Base-by-base conservation (phyloP, 202 grass and related monocot species). In the Elaeis oleifera region DNA sequence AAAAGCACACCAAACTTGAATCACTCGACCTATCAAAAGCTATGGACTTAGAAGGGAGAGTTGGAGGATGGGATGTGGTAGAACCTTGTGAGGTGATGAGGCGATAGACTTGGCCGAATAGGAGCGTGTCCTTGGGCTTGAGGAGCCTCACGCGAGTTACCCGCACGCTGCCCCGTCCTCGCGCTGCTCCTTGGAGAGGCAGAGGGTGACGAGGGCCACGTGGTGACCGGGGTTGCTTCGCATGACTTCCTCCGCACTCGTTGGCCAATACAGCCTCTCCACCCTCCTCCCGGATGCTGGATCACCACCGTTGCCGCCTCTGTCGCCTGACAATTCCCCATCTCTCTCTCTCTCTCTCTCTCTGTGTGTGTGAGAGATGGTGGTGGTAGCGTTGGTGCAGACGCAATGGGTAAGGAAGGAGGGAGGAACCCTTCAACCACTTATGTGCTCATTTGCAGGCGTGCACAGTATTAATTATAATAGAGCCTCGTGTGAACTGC, bases 281-380 rank as follows among this genome's bases (percentile, higher is more conserved):
- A 94, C 85, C 78, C 83, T 99, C 51, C 95, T 51, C 85, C 89
- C 4, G 88, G 88, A 64, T 94, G 89, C 69, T 99, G 88, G 64
- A 99, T 73, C 71, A 94, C 64, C 69, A 87, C 83, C 51, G 81
- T 80, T 14, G 85, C 85, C 50, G 73, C 95, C 75, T 99, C 95
- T 13, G 88, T 82, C 59, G 88, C 95, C 82, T 99, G 95, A 71
- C 95, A 99, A 75, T 99, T 99, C 63, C 95, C 95, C 95, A 99
- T 99, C 51, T 18, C 31, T 15, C 50, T 32, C 17, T 3, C 61
- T 5, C 44, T 1, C 8, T 9, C 0, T 8, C 63, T 29, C 17
- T 66, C 5, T 55, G 16, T 5, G 3, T 22, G 51, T 6, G 6
- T 13, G 2, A 4, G 4, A 26, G 22, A 2, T 53, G 52, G 28